Conservation (phyloP, 495 filamentous ascomycete species). For the Lindgomyces ingoldianus region DNA sequence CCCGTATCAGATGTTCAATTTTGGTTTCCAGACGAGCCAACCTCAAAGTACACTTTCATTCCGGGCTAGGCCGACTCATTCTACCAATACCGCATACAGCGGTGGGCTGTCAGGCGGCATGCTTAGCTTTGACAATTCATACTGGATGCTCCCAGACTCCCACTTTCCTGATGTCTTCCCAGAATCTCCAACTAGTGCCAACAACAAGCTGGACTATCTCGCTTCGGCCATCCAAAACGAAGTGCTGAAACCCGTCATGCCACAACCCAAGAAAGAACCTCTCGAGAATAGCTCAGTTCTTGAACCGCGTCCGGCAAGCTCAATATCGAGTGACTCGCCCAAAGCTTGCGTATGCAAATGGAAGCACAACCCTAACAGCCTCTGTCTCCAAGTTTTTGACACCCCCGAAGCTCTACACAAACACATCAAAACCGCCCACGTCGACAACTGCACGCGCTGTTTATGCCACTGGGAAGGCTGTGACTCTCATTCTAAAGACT, state of each 20-base stretch:
- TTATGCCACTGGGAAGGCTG: constrained; percentile 35
- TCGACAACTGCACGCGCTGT: constrained; percentile 25
- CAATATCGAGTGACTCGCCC: not conserved
- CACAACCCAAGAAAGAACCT: not conserved
- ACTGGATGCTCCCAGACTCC: constrained; percentile 17
- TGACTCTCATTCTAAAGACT: constrained; percentile 26
- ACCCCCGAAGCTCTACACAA: constrained; percentile 30
- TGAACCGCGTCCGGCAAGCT: not conserved
- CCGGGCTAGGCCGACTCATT: not conserved
- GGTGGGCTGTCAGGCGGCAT: not conserved
- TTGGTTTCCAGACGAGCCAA: constrained; percentile 9
- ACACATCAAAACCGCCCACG: constrained; percentile 33
- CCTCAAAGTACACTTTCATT: not conserved
- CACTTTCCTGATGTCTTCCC: not conserved
- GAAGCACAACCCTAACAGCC: constrained; percentile 12
- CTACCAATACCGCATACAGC: not conserved
- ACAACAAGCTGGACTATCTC: constrained; percentile 6
- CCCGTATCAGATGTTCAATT: constrained; percentile 3
- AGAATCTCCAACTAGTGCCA: not conserved
- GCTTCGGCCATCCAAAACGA: constrained; percentile 8
- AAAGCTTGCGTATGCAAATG: constrained; percentile 26
- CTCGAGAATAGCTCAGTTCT: not conserved
- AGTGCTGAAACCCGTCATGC: not conserved
- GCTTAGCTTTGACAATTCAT: constrained; percentile 5
- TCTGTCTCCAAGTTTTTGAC: constrained; percentile 20